Percentiles rank a stretch among this genome's conserved stretches.
Conservation (phyloP, 2,329 filamentous ascomycete genomes). For the Phaeosphaeria sp. region DNA sequence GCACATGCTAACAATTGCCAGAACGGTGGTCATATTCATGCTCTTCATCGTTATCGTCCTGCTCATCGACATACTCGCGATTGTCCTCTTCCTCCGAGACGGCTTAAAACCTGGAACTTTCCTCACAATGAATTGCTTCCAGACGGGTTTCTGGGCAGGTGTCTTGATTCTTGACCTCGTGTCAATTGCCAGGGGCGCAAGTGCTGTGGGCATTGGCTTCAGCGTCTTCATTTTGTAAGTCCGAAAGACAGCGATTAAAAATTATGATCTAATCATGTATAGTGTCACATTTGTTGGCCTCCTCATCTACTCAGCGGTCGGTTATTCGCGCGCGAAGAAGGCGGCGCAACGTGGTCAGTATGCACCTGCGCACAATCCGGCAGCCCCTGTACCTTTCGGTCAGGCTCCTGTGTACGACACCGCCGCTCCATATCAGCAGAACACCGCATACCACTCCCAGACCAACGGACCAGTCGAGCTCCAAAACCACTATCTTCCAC, state of each 20-base stretch:
- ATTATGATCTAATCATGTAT: slow-evolving; percentile 8
- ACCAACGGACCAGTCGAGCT: slow-evolving; percentile 19
- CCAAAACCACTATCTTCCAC: slow-evolving; percentile 24
- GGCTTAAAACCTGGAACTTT: slow-evolving; percentile 41
- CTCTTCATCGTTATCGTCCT: slow-evolving; percentile 41
- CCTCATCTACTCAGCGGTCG: slow-evolving; percentile 49
- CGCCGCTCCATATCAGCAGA: slow-evolving; percentile 27
- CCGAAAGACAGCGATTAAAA: neutral
- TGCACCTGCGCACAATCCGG: slow-evolving; percentile 39
- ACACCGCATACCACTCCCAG: slow-evolving; percentile 35
- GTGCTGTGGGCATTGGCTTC: slow-evolving; percentile 31
- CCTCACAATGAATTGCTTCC: slow-evolving; percentile 44
- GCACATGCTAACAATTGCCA: slow-evolving; percentile 26
- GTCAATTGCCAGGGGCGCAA: slow-evolving; percentile 27
- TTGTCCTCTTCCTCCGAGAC: slow-evolving; percentile 43
- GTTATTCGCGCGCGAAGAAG: slow-evolving; percentile 45
- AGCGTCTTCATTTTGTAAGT: slow-evolving; percentile 47
- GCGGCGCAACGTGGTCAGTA: slow-evolving; percentile 42
- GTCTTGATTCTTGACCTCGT: slow-evolving; percentile 42
- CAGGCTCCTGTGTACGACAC: slow-evolving; percentile 23
- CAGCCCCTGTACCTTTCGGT: slow-evolving; percentile 14
- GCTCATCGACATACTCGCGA: slow-evolving; percentile 43
- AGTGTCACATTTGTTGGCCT: slow-evolving; percentile 47
- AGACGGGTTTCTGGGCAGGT: slow-evolving; percentile 44
- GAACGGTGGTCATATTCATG: slow-evolving; percentile 40